Evolutionary conservation across 148 eudicot genomes (phyloP), one percentile per base, ranked within the genome.

Genomic region (Camellia lanceoleosa): DNA sequence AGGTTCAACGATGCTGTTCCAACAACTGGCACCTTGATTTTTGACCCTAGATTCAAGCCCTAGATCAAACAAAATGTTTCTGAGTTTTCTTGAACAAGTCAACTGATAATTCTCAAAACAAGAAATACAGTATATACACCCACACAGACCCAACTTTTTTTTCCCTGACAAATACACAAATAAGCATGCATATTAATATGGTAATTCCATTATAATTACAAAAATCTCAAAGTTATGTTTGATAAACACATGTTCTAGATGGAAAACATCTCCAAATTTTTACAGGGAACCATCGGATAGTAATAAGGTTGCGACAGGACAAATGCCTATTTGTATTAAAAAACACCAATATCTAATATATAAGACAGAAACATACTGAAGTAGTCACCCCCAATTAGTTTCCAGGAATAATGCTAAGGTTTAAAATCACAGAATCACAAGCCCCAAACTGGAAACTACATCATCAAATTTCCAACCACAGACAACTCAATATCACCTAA

Each of bases 1-100:
- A 95, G 87, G 79, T 95, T 92, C 76, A 95, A 76, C 5, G 87
- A 77, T n/a, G 90, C 94, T 66, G 85, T 81, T 58, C 97, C 94
- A 46, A 91, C 73, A 52, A 83, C 75, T 51, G 86, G 63, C 70
- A 69, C 79, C 87, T 93, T 95, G 85, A 82, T 89, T 84, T 95
- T 95, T 9, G 82, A 82, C 54, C 93, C 92, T 67, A 81, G 87
- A 74, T 86, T 91, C 71, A 82, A 70, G 41, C 87, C 91, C 98
- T 95, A 87, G 72, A 77, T 76, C 43, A 55, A 73, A 46, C 14
- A 18, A 56, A 16, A 73, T 13, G 16, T 5, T 52, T 70, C 12
- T 47, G 23, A 74, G 75, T 51, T 79, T 68, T 4, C 41, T 7
- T 47, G 2, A 44, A 18, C 23, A 71, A 69, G 14, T 7, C 18